Percentiles rank a stretch among this genome's conserved stretches.
These are phyloP conservation scores for Phytophthora agathidicida DNA, from an alignment of 352 stramenopile species.

Conservation along the genomic window DNA sequence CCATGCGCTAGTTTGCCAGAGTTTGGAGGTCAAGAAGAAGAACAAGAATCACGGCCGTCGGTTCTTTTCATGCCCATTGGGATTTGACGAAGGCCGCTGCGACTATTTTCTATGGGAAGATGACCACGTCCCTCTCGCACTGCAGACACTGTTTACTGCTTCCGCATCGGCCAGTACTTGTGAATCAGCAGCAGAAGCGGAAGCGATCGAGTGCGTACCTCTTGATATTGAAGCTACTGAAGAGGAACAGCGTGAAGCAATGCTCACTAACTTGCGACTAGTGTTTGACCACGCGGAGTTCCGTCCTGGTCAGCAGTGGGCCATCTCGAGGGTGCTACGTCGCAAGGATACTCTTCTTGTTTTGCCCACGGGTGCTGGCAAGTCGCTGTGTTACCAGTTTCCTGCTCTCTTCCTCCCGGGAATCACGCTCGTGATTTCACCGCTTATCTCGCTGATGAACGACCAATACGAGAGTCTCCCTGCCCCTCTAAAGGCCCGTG, in stretches of 20 bases:
- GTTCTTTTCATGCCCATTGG: conserved; percentile 78
- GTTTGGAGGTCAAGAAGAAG: conserved; percentile 83
- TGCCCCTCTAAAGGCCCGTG: conserved; percentile 54
- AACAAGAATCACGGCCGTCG: conserved; percentile 78
- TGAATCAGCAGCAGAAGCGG: conserved; percentile 28
- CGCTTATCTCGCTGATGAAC: conserved; percentile 94
- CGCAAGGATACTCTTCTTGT: conserved; percentile 89
- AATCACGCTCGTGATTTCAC: conserved; percentile 93
- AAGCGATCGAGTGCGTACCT: conserved; percentile 51
- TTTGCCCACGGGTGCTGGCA: conserved; percentile 97
- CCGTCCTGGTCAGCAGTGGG: conserved; percentile 83
- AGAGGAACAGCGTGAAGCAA: conserved; percentile 46
- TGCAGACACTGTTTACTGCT: conserved; percentile 57
- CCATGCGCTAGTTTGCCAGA: conserved; percentile 63
- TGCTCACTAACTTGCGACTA: conserved; percentile 76
- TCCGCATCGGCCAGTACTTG: conserved; percentile 6
- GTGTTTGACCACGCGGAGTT: conserved; percentile 89
- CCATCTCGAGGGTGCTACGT: conserved; percentile 75
- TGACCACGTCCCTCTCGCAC: conserved; percentile 67
- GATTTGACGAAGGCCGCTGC: conserved; percentile 79
- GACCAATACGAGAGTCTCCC: conserved; percentile 91
- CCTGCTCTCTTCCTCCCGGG: conserved; percentile 84
- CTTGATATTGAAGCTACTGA: conserved; percentile 56
- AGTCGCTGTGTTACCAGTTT: conserved; percentile 98
- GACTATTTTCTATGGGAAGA: conserved; percentile 89